Evolutionary conservation across 2,329 filamentous ascomycete species (phyloP).

Genomic region (Hawksworthiomyces lignivorus): DNA sequence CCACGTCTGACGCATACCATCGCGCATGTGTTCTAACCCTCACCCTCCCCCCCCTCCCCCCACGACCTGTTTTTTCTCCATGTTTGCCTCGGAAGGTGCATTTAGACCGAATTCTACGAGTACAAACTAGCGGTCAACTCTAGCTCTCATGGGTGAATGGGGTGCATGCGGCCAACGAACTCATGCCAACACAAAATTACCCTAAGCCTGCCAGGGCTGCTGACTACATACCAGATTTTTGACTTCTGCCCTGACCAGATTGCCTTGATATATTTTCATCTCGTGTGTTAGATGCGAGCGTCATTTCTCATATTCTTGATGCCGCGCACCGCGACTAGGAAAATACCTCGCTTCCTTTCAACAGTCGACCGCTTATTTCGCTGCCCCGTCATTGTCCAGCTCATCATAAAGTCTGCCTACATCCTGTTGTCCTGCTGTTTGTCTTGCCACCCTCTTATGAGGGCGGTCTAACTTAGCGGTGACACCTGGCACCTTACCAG

Average conservation of each 20-base stretch:
- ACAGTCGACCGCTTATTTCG: constrained; percentile 2
- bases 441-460: constrained; percentile 3
- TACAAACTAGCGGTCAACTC: constrained; percentile 11
- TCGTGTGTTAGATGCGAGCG: no score
- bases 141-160: no score
- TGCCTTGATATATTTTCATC: no score
- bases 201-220: no score
- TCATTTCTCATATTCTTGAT: no score
- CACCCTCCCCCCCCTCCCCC: not conserved
- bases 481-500: constrained; percentile 7
- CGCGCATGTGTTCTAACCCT: not conserved
- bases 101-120: not conserved
- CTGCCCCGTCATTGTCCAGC: no score
- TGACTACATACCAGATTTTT: no score
- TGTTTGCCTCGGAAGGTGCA: not conserved
- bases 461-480: constrained; percentile 8
- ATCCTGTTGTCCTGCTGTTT: no score
- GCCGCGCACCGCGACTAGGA: not conserved
- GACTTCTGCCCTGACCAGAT: no score
- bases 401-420: no score
- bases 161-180: no score
- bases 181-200: not conserved
- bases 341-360: not conserved
- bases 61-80: no score
- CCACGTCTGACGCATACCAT: constrained; percentile 8